Evolutionary conservation across 225 moss, liverwort and hornwort genomes (phyloP), one percentile per base, ranked within the genome.

Genomic region (Marchantia polymorpha): DNA sequence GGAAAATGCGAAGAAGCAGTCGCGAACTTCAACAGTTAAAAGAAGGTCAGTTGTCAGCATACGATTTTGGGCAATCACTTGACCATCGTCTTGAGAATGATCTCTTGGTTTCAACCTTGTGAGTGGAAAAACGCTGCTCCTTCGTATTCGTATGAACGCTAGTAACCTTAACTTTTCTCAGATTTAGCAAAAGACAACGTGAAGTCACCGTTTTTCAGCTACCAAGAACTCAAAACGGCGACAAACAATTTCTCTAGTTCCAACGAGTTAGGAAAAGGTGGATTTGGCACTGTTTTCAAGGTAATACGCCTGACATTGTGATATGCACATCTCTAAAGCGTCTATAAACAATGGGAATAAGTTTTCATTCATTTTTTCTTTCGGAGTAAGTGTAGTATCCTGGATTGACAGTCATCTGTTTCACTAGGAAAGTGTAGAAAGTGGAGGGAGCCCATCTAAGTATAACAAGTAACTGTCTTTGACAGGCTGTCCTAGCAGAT

Each of bases 241-340:
- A 82, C 81, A 7, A 10, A 51, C 39, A 50, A 52, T 26, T 82
- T 82, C 30, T 46, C 65, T 17, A 55, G 22, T 13, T 29, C 4
- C 4, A 76, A 23, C 29, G 8, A 39, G 19, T 39, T 82, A 67
- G 81, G 76, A 10, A 39, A 55, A 59, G 81, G 81, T 7, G 61
- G 46, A 16, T 76, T 75, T 59, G 76, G 68, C 26, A 29, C 53
- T 14, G 76, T 82, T 76, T 82, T 69, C 27, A 82, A 56, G 81
- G 76, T 76, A 71, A 8, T 58, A 14, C 58, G 17, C 6, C 20
- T 12, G 14, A 14, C 39, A 39, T 39, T 2, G 39, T 39, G 3
- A 39, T 39, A 39, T 39, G 39, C 39, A 39, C 39, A 39, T 39
- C 3, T 39, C 39, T 39, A 39, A 39, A 39, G 39, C 39, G 3